A percentile compares a stretch with the other conserved stretches of the same genome.
Conservation (phyloP, 441 rosid species). For the Populus hybrid region DNA sequence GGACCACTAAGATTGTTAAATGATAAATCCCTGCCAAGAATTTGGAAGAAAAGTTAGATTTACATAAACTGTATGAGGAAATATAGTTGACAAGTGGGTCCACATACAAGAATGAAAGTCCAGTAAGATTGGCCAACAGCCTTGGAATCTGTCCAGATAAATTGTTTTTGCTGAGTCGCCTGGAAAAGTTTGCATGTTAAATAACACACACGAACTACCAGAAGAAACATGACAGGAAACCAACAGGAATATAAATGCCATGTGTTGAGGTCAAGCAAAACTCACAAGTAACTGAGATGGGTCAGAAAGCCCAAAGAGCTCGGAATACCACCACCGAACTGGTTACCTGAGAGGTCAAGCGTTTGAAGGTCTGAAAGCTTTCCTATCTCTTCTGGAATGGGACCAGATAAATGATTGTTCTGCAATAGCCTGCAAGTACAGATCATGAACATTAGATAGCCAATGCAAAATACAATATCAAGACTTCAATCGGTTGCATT, state of each 20-base stretch:
- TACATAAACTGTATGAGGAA: not conserved
- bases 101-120: constrained; percentile 81
- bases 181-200: constrained; percentile 33
- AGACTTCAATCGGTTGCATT: not conserved
- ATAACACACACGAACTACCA: not conserved
- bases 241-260: constrained; percentile 3
- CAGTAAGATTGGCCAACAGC: constrained; percentile 72
- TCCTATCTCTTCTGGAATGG: constrained; percentile 69
- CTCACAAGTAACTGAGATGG: constrained; percentile 88
- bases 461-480: constrained; percentile 4
- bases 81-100: constrained; percentile 12
- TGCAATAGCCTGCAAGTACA: constrained; percentile 51
- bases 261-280: constrained; percentile 18
- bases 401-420: constrained; percentile 61
- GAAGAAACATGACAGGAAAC: not conserved
- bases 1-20: constrained; percentile 91
- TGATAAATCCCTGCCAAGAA: constrained; percentile 67
- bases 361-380: constrained; percentile 67
- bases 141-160: constrained; percentile 76
- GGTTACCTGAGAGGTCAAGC: constrained; percentile 84
- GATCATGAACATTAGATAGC: not conserved
- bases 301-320: constrained; percentile 68
- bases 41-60: constrained; percentile 1
- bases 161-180: constrained; percentile 74
- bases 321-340: constrained; percentile 68